Percentiles rank a stretch among this genome's conserved stretches.
Evolutionary conservation across 2,329 filamentous ascomycete genomes (phyloP).

Genomic region (Chrysoporthe deuterocubensis): DNA sequence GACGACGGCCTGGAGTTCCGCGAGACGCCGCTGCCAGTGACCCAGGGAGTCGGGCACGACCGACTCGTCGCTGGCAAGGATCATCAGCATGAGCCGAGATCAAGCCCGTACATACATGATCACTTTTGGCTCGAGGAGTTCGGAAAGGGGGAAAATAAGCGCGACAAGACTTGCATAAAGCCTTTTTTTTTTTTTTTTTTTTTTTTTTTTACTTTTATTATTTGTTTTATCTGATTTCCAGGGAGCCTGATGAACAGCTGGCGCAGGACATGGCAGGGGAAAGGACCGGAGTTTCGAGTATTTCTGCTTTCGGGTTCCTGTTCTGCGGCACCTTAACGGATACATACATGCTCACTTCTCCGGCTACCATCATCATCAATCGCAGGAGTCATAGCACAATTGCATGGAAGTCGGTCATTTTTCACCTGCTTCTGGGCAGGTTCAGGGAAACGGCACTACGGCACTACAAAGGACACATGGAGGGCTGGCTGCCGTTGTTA

Average conservation of each 20-base stretch:
- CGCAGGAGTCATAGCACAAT: slow-evolving; percentile 4
- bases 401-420: slow-evolving; percentile 11
- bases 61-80: too few species aligned
- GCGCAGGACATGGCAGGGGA: slow-evolving; percentile 7
- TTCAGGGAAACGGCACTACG: not conserved
- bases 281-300: slow-evolving; percentile 1
- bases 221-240: not conserved
- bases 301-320: slow-evolving; percentile 10
- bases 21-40: not conserved
- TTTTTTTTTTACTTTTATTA: too few species aligned
- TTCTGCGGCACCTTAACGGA: slow-evolving; percentile 9
- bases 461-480: slow-evolving; percentile 3
- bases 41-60: not conserved
- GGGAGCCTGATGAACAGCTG: not conserved
- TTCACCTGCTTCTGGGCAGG: not conserved
- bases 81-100: slow-evolving; percentile 2
- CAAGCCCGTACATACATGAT: not conserved
- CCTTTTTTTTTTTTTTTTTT: not conserved
- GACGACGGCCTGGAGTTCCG: not conserved
- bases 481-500: slow-evolving; percentile 2
- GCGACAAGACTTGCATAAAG: slow-evolving; percentile 13
- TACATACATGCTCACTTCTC: not conserved
- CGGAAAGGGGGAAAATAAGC: slow-evolving; percentile 8
- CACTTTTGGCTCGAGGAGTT: slow-evolving; percentile 15
- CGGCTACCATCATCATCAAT: not conserved